phyloP scores from a whole-genome alignment of 148 eudicot genomes.

The Amaranthus hypochondriacus region DNA sequence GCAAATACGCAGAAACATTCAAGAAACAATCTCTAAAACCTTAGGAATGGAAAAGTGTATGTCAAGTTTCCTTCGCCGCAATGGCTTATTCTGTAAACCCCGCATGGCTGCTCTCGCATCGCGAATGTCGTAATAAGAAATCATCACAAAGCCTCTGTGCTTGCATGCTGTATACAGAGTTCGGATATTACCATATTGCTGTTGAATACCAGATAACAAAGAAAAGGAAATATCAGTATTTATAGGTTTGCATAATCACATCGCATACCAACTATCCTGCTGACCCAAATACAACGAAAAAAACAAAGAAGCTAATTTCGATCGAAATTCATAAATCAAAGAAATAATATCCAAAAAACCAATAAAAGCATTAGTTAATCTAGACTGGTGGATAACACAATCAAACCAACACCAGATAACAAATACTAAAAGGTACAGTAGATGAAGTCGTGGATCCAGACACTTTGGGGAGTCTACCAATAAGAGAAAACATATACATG shows the following conservation, averaged over 20 bases:
- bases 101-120: conserved; percentile 92
- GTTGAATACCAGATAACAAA: conserved; percentile 7
- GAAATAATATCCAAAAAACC: not conserved
- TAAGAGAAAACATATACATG: no score
- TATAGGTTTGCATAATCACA: not conserved
- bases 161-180: conserved; percentile 89
- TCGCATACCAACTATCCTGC: not conserved
- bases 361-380: not conserved
- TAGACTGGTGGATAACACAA: not conserved
- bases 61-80: conserved; percentile 84
- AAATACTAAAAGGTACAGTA: not conserved
- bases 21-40: conserved; percentile 32
- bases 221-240: not conserved
- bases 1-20: not conserved
- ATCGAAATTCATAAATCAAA: not conserved
- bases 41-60: conserved; percentile 97
- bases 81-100: conserved; percentile 73
- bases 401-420: not conserved
- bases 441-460: no score
- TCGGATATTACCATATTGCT: conserved; percentile 97
- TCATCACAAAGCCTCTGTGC: conserved; percentile 97
- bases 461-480: no score
- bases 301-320: not conserved
- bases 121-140: conserved; percentile 90
- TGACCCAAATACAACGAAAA: not conserved